A percentile compares a stretch with the other conserved stretches of the same genome.
Evolutionary conservation across 345 rosid species (phyloP).

Genomic region (Brassica cretica): DNA sequence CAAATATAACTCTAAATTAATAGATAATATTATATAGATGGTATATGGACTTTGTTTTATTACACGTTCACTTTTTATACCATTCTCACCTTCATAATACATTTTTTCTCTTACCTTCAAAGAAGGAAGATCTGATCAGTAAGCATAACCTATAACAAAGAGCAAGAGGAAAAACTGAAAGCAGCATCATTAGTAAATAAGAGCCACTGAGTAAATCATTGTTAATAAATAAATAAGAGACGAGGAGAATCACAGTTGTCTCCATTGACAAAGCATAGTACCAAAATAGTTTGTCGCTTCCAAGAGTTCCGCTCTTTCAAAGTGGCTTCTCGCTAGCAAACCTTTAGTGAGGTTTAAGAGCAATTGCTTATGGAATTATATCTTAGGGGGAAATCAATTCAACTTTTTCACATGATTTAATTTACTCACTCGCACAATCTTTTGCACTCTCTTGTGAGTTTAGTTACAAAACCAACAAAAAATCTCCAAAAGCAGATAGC

Average conservation of each 20-base stretch:
- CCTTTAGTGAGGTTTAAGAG: background rate
- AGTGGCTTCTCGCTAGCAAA: background rate
- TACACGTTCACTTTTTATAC: too few relatives aligned
- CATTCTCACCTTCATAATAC: too few relatives aligned
- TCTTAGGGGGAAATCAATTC: constrained; percentile 12
- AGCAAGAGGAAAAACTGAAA: too few relatives aligned
- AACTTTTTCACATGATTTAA: constrained; percentile 5
- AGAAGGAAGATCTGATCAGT: too few relatives aligned
- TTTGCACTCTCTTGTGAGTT: constrained; percentile 20
- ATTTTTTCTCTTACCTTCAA: too few relatives aligned
- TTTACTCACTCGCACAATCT: constrained; percentile 3
- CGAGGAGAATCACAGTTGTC: background rate
- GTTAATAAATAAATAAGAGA: background rate
- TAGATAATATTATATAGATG: background rate
- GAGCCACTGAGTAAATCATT: too few relatives aligned
- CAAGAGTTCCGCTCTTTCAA: background rate
- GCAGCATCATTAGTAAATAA: too few relatives aligned
- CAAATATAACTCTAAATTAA: background rate
- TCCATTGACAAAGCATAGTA: background rate
- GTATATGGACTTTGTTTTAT: too few relatives aligned
- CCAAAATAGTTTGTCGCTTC: background rate
- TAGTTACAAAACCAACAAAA: constrained; percentile 28
- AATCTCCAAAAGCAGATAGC: constrained; percentile 1
- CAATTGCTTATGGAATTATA: background rate
- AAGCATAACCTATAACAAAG: too few relatives aligned